These are phyloP conservation scores for Diutina ranongensis DNA, from an alignment of 1,139 yeast genomes.

Conservation along the genomic window DNA sequence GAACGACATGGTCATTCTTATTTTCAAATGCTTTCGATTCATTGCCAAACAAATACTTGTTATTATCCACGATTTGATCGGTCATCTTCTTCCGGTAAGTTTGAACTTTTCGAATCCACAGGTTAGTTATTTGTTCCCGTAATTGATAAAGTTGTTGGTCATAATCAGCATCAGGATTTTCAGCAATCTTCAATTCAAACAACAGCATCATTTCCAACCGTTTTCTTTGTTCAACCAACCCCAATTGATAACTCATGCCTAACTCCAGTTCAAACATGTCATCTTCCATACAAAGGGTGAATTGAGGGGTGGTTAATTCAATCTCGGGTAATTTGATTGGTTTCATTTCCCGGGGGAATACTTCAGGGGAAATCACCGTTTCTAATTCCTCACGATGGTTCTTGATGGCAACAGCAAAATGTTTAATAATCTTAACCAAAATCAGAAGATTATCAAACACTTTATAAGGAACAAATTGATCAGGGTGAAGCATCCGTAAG, in stretches of 20 bases:
- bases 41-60: conserved; percentile 29
- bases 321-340: conserved; percentile 44
- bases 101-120: conserved; percentile 42
- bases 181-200: conserved; percentile 26
- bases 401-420: conserved; percentile 29
- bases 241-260: conserved; percentile 66
- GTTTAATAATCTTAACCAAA: conserved; percentile 42
- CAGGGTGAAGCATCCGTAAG: conserved; percentile 33
- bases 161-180: background rate
- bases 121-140: conserved; percentile 8
- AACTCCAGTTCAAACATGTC: conserved; percentile 70
- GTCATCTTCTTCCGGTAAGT: conserved; percentile 30
- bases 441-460: conserved; percentile 53
- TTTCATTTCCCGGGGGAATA: conserved; percentile 18
- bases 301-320: conserved; percentile 10
- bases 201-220: conserved; percentile 46
- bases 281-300: conserved; percentile 9
- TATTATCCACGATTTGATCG: conserved; percentile 40
- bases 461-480: conserved; percentile 45
- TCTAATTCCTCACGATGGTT: conserved; percentile 4
- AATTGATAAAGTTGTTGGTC: background rate
- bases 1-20: conserved; percentile 44
- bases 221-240: conserved; percentile 56
- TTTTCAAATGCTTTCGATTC: conserved; percentile 24
- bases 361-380: background rate